A percentile compares a stretch with the other conserved stretches of the same genome.
Conservation (phyloP, 352 stramenopile genomes). For the Hyaloperonospora arabidopsidis region DNA sequence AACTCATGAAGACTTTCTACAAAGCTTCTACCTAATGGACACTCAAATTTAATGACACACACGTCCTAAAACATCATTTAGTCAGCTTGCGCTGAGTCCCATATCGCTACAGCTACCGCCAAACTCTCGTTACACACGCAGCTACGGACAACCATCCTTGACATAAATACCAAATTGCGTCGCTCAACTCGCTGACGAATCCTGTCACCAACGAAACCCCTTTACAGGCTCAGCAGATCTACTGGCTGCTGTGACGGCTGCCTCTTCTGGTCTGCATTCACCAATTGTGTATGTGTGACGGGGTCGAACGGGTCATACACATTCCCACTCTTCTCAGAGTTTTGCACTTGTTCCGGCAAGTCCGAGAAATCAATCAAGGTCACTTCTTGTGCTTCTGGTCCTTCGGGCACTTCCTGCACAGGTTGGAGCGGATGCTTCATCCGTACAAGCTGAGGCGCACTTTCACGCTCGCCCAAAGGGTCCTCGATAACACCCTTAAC, state of each 20-base stretch:
- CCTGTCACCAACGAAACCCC: not conserved
- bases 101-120: conserved; percentile 2
- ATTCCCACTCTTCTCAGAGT: conserved; percentile 7
- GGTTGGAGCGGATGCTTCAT: conserved; percentile 27
- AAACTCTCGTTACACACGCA: conserved; percentile 13
- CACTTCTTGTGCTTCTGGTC: conserved; percentile 24
- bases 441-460: conserved; percentile 17
- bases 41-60: too few relatives aligned
- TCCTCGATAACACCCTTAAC: conserved; percentile 20
- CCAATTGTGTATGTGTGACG: conserved; percentile 11
- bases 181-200: conserved; percentile 6
- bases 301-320: conserved; percentile 43
- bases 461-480: conserved; percentile 20
- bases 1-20: too few relatives aligned
- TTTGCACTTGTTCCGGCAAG: conserved; percentile 31
- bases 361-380: conserved; percentile 69
- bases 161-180: conserved; percentile 34
- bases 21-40: too few relatives aligned
- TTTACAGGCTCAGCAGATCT: conserved; percentile 42
- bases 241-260: conserved; percentile 24
- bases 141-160: conserved; percentile 9
- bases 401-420: conserved; percentile 26
- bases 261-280: conserved; percentile 19
- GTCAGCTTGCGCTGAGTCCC: conserved; percentile 9
- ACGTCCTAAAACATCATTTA: conserved; percentile 3